phyloP scores from a whole-genome alignment of 306 rosid species.

The Acmispon strigosus region DNA sequence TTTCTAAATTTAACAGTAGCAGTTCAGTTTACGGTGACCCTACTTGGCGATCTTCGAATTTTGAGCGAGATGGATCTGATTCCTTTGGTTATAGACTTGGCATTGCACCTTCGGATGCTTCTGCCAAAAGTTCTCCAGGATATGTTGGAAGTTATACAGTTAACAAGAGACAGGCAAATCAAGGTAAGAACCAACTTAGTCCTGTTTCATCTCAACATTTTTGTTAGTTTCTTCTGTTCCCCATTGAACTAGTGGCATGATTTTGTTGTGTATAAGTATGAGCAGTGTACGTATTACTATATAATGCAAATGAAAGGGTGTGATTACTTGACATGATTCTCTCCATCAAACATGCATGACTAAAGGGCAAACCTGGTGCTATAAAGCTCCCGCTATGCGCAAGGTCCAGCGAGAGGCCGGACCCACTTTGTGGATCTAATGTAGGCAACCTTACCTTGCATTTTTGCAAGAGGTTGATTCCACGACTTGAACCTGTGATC shows the following conservation, averaged over 20 bases:
- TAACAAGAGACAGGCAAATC: conserved; percentile 80
- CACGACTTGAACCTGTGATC: too few species aligned
- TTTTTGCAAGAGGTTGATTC: too few species aligned
- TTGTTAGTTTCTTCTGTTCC: neutral
- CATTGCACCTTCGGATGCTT: conserved; percentile 55
- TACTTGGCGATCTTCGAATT: conserved; percentile 70
- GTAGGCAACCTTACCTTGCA: too few species aligned
- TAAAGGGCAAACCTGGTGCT: too few species aligned
- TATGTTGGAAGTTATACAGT: conserved; percentile 80
- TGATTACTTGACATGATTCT: neutral
- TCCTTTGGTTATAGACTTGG: conserved; percentile 79
- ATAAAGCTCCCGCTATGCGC: too few species aligned
- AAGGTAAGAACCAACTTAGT: conserved; percentile 51
- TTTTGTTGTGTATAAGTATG: neutral
- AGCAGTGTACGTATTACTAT: neutral
- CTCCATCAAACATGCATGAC: too few species aligned
- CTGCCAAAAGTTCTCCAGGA: conserved; percentile 68
- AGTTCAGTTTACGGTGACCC: conserved; percentile 62
- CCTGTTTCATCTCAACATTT: conserved; percentile 6
- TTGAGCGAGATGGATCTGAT: conserved; percentile 69
- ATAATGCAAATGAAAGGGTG: neutral
- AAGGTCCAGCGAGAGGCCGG: too few species aligned
- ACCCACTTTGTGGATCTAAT: too few species aligned
- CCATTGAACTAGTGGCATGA: neutral
- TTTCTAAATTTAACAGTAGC: conserved; percentile 48